Evolutionary conservation across 2,329 filamentous ascomycete genomes (phyloP).

Genomic region (Apiospora saccharicola): DNA sequence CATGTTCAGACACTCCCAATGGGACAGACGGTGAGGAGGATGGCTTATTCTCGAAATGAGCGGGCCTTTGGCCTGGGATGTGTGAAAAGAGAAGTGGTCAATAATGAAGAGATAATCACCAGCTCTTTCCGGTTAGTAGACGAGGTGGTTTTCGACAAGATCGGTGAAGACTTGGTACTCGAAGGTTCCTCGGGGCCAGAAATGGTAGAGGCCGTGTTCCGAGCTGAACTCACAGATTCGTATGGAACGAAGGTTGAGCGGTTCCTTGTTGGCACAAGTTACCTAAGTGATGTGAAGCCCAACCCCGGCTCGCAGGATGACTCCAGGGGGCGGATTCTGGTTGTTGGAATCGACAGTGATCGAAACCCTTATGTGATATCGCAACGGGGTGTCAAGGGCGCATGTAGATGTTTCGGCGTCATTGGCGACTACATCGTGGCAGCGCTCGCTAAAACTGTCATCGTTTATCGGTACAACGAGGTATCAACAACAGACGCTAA

Average conservation of each 20-base stretch:
- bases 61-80: slow-evolving; percentile 88
- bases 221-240: slow-evolving; percentile 71
- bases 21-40: slow-evolving; percentile 82
- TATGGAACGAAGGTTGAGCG: slow-evolving; percentile 70
- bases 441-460: slow-evolving; percentile 86
- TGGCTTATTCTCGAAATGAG: slow-evolving; percentile 82
- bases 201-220: slow-evolving; percentile 84
- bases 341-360: slow-evolving; percentile 82
- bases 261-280: slow-evolving; percentile 92
- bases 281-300: slow-evolving; percentile 67
- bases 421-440: slow-evolving; percentile 82
- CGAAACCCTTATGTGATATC: slow-evolving; percentile 76
- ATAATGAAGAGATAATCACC: slow-evolving; percentile 76
- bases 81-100: slow-evolving; percentile 74
- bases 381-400: slow-evolving; percentile 75
- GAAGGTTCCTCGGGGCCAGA: slow-evolving; percentile 61
- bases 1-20: slow-evolving; percentile 85
- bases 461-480: slow-evolving; percentile 64
- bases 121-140: slow-evolving; percentile 91
- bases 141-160: slow-evolving; percentile 82
- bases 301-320: slow-evolving; percentile 49
- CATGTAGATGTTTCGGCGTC: slow-evolving; percentile 80
- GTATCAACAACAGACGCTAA: slow-evolving; percentile 61
- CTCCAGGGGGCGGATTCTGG: slow-evolving; percentile 78
- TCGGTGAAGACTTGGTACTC: slow-evolving; percentile 74